phyloP scores from a whole-genome alignment of 345 rosid species.

The Gossypium raimondii region DNA sequence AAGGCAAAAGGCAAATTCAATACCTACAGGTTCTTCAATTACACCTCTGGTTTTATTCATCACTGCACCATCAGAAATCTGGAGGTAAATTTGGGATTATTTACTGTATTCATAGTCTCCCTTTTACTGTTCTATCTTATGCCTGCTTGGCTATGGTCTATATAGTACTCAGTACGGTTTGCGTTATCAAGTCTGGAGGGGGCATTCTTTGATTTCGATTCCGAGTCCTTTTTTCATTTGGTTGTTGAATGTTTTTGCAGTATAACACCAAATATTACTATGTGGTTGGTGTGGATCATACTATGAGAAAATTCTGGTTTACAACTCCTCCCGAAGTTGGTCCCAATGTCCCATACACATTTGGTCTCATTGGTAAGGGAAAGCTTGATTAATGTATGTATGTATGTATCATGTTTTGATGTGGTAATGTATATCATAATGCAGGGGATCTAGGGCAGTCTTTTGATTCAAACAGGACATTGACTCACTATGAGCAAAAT shows the following conservation, averaged over 20 bases:
- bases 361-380: conserved; percentile 48
- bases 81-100: conserved; percentile 39
- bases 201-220: neutral
- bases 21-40: conserved; percentile 53
- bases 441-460: conserved; percentile 94
- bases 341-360: conserved; percentile 66
- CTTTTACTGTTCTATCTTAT: neutral
- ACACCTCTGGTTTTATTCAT: conserved; percentile 83
- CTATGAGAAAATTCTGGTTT: conserved; percentile 57
- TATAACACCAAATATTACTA: conserved; percentile 58
- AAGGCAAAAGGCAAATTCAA: conserved; percentile 43
- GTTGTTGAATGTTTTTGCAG: conserved; percentile 26
- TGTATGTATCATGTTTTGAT: neutral
- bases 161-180: neutral
- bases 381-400: neutral
- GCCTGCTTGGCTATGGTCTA: neutral
- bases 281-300: conserved; percentile 46
- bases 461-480: conserved; percentile 77
- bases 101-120: neutral
- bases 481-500: conserved; percentile 71
- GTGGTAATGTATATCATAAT: conserved; percentile 15
- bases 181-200: no score
- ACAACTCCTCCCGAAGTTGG: conserved; percentile 62
- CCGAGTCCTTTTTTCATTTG: neutral
- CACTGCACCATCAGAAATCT: conserved; percentile 65